Base-by-base conservation (phyloP, 2,329 filamentous ascomycete genomes). In the Periconia digitata region DNA sequence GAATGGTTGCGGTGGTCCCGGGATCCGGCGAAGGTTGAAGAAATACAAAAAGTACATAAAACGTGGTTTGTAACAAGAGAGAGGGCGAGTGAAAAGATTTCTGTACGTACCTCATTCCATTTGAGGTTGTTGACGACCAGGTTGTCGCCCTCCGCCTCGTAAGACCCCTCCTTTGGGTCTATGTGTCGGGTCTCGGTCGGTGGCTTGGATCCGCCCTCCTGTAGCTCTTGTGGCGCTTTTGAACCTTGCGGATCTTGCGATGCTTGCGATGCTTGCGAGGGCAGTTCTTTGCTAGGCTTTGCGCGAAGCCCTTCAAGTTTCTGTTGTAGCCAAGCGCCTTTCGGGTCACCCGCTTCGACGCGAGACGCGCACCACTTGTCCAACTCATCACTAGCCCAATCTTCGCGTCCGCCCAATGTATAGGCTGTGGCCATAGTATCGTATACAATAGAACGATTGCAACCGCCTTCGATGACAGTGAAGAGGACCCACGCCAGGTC, bases 361-460 rank as follows among this genome's bases (percentile, higher is more conserved):
- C 54, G 55, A 15, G 54, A 43, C n/a, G 60, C 35, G 37, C 65
- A 66, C 67, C 67, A 69, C n/a, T 54, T 16, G 24, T 69, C 51
- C 1, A 70, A 50, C 22, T 46, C 44, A 2, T 40, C 22, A 27
- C 50, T 55, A 6, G 59, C 46, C 56, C 60, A 66, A 2, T 21
- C 36, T 1, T 41, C 13, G 7, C 40, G 43, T 6, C 46, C 34
- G 16, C 51, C 56, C 57, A 62, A 63, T 7, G 43, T 47, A 6
- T 57, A 54, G 0, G 58, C 58, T 27, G 54, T 51, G 3, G 49
- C 43, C 51, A 71, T 44, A 0, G 60, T 66, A 22, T 68, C 64
- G 23, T 60, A 69, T 1, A 70, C 62, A 41, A 71, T 63, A 1
- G 59, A 65, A 3, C 64, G 51, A 45, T 64, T 53, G 49, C 67